Evolutionary conservation across 768 basidiomycete genomes (phyloP).

Genomic region (Basidioascus undulatus): DNA sequence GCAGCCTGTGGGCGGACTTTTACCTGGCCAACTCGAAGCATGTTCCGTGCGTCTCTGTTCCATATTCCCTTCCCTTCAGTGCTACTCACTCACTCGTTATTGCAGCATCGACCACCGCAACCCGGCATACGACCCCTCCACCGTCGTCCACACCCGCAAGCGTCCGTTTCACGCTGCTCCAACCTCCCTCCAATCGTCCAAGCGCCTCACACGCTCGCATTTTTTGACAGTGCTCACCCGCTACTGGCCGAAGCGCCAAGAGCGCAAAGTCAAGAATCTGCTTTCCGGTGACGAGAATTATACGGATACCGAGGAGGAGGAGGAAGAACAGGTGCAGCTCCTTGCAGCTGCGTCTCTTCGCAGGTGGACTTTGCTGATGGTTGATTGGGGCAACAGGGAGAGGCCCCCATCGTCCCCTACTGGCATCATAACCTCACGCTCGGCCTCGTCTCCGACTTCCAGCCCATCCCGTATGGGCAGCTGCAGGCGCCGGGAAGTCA

Average conservation of each 20-base stretch:
- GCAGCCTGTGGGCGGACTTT: too few species aligned
- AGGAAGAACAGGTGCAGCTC: conserved; percentile 12
- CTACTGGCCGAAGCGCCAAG: conserved; percentile 46
- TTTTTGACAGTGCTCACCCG: conserved; percentile 45
- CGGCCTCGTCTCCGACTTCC: conserved; percentile 52
- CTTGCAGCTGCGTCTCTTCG: conserved; percentile 18
- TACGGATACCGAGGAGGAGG: conserved; percentile 12
- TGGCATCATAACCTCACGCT: conserved; percentile 86
- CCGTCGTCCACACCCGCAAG: conserved; percentile 50
- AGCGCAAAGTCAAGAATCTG: conserved; percentile 63
- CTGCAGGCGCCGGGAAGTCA: conserved; percentile 36
- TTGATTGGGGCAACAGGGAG: conserved; percentile 16
- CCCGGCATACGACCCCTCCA: conserved; percentile 26
- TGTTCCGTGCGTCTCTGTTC: too few species aligned
- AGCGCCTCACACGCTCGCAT: background rate
- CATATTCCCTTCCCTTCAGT: too few species aligned
- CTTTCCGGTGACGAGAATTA: conserved; percentile 23
- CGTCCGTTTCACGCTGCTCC: conserved; percentile 24
- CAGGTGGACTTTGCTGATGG: conserved; percentile 2
- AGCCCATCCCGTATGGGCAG: conserved; percentile 27
- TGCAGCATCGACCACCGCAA: conserved; percentile 42
- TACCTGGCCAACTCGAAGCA: too few species aligned
- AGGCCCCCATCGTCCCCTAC: conserved; percentile 47
- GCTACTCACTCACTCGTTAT: too few species aligned
- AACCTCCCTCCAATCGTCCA: background rate